Conservation (phyloP, 805 yeast genomes). For the Clavispora phyllophila region DNA sequence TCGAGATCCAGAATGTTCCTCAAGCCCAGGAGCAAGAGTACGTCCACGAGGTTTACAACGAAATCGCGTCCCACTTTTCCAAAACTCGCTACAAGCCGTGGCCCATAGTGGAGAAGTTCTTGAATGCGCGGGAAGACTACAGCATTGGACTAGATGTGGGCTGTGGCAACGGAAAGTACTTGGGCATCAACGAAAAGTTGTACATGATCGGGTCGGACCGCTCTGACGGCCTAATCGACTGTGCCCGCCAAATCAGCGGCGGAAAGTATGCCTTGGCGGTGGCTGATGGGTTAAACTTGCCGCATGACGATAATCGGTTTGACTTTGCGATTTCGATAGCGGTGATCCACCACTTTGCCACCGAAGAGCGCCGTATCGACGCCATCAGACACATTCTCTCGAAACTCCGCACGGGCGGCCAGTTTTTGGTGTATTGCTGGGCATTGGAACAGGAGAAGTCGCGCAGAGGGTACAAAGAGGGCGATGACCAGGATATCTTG, state of each 20-base stretch:
- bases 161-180: constrained; percentile 94
- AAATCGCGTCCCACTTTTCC: constrained; percentile 89
- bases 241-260: constrained; percentile 47
- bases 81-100: constrained; percentile 94
- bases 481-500: constrained; percentile 87
- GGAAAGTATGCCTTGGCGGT: constrained; percentile 54
- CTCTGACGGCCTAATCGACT: constrained; percentile 61
- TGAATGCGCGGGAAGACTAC: constrained; percentile 45
- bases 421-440: constrained; percentile 87
- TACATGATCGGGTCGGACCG: constrained; percentile 71
- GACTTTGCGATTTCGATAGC: constrained; percentile 95
- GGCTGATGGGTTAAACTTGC: constrained; percentile 70
- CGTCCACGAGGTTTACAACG: constrained; percentile 91
- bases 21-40: constrained; percentile 61
- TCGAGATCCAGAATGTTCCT: constrained; percentile 35
- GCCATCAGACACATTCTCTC: constrained; percentile 70
- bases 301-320: constrained; percentile 32
- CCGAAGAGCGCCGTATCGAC: constrained; percentile 66
- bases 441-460: constrained; percentile 88
- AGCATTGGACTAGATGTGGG: constrained; percentile 89
- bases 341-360: constrained; percentile 93
- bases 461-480: constrained; percentile 85
- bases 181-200: constrained; percentile 63
- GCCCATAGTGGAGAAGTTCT: constrained; percentile 84
- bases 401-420: constrained; percentile 55